Percentiles rank a stretch among this genome's conserved stretches.
Evolutionary conservation across 441 rosid genomes (phyloP).

Genomic region (Populus hybrid): DNA sequence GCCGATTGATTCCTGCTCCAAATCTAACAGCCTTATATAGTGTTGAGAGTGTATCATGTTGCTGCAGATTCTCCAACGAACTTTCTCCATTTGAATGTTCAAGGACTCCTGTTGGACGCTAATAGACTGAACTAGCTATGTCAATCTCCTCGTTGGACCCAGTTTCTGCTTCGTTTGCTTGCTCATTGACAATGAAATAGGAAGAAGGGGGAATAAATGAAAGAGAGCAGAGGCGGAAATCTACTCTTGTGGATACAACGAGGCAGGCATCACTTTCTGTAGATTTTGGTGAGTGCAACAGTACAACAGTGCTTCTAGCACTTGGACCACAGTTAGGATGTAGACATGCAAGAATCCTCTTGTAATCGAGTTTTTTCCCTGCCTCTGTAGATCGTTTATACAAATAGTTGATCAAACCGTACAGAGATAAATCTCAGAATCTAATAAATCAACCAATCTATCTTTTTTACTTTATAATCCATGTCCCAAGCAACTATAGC

Average conservation of each 20-base stretch:
- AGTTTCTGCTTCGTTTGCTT: not conserved
- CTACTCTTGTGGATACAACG: not conserved
- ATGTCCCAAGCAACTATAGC: not conserved
- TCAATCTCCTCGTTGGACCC: not conserved
- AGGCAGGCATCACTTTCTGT: not conserved
- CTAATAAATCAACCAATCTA: not conserved
- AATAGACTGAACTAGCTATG: not conserved
- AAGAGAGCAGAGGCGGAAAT: not conserved
- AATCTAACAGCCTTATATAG: not conserved
- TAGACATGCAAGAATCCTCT: not conserved
- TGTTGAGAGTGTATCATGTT: not conserved
- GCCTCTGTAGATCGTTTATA: not conserved
- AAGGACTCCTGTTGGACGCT: not conserved
- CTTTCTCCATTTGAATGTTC: not conserved
- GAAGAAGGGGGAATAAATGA: not conserved
- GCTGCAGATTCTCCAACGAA: not conserved
- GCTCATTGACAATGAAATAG: not conserved
- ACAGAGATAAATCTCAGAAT: not conserved
- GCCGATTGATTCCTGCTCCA: not conserved
- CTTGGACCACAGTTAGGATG: not conserved
- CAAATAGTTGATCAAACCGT: not conserved
- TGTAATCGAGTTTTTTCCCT: not conserved
- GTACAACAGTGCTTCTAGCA: not conserved
- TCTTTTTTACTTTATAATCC: not conserved
- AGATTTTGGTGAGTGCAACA: not conserved